Percentiles rank a stretch among this genome's conserved stretches.
phyloP scores from a whole-genome alignment of 192 early-diverging fungal genomes.

The Mortierella hygrophila region DNA sequence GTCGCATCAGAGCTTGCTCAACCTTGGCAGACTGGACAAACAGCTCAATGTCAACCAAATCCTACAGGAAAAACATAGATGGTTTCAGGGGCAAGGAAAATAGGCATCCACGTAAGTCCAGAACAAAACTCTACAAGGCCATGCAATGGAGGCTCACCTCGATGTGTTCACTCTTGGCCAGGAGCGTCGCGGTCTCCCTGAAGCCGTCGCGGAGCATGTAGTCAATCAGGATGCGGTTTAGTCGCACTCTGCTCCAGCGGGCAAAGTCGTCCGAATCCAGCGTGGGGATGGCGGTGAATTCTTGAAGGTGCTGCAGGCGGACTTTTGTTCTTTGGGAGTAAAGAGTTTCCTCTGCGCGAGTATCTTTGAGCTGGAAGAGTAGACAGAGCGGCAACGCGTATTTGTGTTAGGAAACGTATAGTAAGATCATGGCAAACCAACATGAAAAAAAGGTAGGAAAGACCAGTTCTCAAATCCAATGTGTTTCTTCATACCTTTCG shows the following conservation, averaged over 20 bases:
- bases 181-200: constrained; percentile 76
- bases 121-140: neutral
- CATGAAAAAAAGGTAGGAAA: neutral
- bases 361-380: constrained; percentile 71
- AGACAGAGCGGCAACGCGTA: constrained; percentile 3
- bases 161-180: constrained; percentile 73
- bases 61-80: constrained; percentile 53
- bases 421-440: neutral
- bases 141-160: constrained; percentile 62
- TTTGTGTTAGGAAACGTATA: neutral
- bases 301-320: constrained; percentile 83
- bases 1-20: constrained; percentile 80
- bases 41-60: constrained; percentile 91
- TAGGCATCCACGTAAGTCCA: neutral
- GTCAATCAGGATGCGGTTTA: constrained; percentile 93
- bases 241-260: constrained; percentile 87
- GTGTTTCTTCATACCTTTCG: constrained; percentile 68
- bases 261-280: constrained; percentile 79
- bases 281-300: constrained; percentile 74
- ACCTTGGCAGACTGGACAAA: constrained; percentile 87
- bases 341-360: constrained; percentile 80
- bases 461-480: neutral
- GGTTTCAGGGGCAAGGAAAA: neutral
- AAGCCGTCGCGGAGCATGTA: constrained; percentile 95
- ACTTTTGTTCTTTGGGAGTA: constrained; percentile 77